Evolutionary conservation across 768 basidiomycete genomes (phyloP), one percentile per base, ranked within the genome.

Genomic region (Boletus sp.): DNA sequence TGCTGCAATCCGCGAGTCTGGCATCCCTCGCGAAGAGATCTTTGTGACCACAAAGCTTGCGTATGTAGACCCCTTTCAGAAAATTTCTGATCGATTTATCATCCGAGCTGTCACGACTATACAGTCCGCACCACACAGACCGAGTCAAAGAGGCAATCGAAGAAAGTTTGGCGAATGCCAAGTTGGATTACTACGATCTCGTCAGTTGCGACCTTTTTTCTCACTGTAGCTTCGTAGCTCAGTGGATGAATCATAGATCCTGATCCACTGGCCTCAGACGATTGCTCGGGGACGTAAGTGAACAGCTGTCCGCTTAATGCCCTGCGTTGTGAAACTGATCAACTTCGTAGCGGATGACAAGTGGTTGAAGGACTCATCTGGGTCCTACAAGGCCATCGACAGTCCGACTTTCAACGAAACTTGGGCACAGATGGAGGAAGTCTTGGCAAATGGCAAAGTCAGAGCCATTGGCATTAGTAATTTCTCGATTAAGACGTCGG

Each of bases 31-130:
- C 42, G 67, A 66, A 24, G 73, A 79, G 32, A 69, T 83, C 39
- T 83, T 76, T 64, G 60, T 83, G 11, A 80, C 80, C 80, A 83
- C 82, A 17, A 84, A 84, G 60, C 67, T 82, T 33, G 65, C 69
- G 76, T 77, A 36, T 6, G 50, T 57, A 15, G 30, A 45, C 10
- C 35, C 24, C 29, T 32, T 29, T 11, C 42, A 7, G 14, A 35
- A 9, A 7, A 33, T 39, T 6, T 15, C 20, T 29, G 42, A 28
- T 17, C n/a, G 37, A 37, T 37, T 11, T 8, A 35, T 35, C 11
- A 35, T 35, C 33, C 4, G 33, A 17, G 5, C 30, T 39, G 8
- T 33, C 30, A 18, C 33, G 11, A 35, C 35, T 36, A 48, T 9
- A 35, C 36, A 48, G 45, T 40, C 62, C 52, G 49, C 49, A 71